Percentiles rank a stretch among this genome's conserved stretches.
Conservation (phyloP, 768 basidiomycete genomes). For the Omphalotus guepiniiformis region DNA sequence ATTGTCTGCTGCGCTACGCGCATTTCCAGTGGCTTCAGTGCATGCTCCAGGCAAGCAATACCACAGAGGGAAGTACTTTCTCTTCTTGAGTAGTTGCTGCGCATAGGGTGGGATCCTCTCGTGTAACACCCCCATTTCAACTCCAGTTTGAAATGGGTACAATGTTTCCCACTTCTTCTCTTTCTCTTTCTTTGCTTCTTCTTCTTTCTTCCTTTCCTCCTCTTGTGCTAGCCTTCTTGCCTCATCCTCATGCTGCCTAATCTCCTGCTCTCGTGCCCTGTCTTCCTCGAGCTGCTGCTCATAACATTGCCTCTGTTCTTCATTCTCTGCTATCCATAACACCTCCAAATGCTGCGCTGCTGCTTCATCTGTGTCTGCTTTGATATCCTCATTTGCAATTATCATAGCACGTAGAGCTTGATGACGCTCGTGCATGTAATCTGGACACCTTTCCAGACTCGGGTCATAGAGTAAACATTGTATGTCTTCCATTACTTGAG, state of each 20-base stretch:
- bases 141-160: not conserved
- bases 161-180: constrained; percentile 10
- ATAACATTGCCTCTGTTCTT: not conserved
- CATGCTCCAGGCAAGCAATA: not conserved
- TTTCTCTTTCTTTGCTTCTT: constrained; percentile 14
- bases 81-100: not conserved
- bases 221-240: constrained; percentile 13
- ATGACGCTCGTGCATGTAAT: not conserved
- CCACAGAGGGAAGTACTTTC: constrained; percentile 6
- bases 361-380: constrained; percentile 9
- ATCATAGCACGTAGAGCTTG: not conserved
- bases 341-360: not conserved
- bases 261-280: constrained; percentile 20
- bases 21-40: not conserved
- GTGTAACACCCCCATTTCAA: not conserved
- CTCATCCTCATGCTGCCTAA: constrained; percentile 19
- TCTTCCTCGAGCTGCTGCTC: not conserved
- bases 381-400: not conserved
- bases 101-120: not conserved
- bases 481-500: not conserved
- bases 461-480: constrained; percentile 1
- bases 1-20: not conserved
- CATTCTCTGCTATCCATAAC: constrained; percentile 5
- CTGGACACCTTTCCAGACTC: not conserved
- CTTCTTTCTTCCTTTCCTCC: constrained; percentile 17